Percentiles rank a stretch among this genome's conserved stretches.
phyloP scores from a whole-genome alignment of 306 rosid genomes.

The Vicia villosa region DNA sequence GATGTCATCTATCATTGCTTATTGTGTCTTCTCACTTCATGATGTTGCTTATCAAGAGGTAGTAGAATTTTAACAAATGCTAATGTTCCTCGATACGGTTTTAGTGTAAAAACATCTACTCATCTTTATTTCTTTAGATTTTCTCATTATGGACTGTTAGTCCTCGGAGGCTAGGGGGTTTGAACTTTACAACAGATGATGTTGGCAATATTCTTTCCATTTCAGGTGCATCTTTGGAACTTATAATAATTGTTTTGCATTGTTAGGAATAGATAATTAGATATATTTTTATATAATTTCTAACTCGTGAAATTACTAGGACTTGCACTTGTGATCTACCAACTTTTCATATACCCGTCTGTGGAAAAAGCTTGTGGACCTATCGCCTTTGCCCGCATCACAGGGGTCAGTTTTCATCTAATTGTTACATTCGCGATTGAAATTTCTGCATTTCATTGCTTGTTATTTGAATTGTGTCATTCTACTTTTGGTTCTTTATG shows the following conservation, averaged over 20 bases:
- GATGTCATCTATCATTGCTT: conserved; percentile 74
- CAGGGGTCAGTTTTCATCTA: conserved; percentile 56
- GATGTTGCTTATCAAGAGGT: conserved; percentile 90
- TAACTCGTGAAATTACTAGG: conserved; percentile 45
- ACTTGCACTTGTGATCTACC: conserved; percentile 58
- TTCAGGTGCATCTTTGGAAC: conserved; percentile 50
- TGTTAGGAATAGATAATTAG: background rate
- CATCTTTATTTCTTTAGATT: conserved; percentile 47
- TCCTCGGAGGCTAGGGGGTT: conserved; percentile 67
- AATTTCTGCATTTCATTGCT: conserved; percentile 1
- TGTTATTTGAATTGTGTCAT: background rate
- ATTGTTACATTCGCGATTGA: background rate
- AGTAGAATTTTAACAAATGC: background rate
- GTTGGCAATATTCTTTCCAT: conserved; percentile 77
- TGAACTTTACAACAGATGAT: conserved; percentile 57
- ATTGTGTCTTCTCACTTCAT: conserved; percentile 70
- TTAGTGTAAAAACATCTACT: background rate
- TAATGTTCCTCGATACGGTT: background rate
- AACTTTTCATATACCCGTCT: conserved; percentile 51
- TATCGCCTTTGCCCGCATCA: conserved; percentile 42
- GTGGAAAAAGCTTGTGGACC: conserved; percentile 61
- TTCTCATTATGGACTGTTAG: conserved; percentile 88
- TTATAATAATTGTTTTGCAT: background rate
- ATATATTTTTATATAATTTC: background rate
- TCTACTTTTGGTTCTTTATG: background rate